phyloP scores from a whole-genome alignment of 768 basidiomycete genomes.

The Tricholoma furcatifolium region DNA sequence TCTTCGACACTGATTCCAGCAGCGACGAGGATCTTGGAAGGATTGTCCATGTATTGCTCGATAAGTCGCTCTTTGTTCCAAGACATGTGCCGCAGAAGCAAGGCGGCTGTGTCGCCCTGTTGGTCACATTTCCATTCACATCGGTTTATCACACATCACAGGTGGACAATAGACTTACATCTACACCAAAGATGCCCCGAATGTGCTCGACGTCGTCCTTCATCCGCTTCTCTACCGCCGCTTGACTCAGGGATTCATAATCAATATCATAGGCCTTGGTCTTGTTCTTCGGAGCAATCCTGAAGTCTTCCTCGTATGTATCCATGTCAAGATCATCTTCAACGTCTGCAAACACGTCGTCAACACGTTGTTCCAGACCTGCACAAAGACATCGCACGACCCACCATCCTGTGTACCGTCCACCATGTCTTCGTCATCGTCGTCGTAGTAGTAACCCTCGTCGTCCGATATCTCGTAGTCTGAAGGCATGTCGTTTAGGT shows the following conservation, averaged over 20 bases:
- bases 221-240: slow-evolving; percentile 78
- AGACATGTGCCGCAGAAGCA: slow-evolving; percentile 77
- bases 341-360: slow-evolving; percentile 9
- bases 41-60: slow-evolving; percentile 96
- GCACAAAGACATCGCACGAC: slow-evolving; percentile 37
- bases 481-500: slow-evolving; percentile 40
- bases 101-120: slow-evolving; percentile 66
- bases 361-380: slow-evolving; percentile 1
- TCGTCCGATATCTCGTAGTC: slow-evolving; percentile 75
- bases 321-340: slow-evolving; percentile 76
- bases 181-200: slow-evolving; percentile 82
- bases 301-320: slow-evolving; percentile 62
- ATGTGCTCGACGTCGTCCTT: slow-evolving; percentile 81
- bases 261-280: slow-evolving; percentile 82
- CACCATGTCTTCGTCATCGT: slow-evolving; percentile 73
- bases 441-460: slow-evolving; percentile 55
- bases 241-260: slow-evolving; percentile 72
- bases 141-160: slow-evolving; percentile 2
- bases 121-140: background rate
- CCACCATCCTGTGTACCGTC: slow-evolving; percentile 64
- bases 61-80: slow-evolving; percentile 98
- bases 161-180: slow-evolving; percentile 56
- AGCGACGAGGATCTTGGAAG: slow-evolving; percentile 62
- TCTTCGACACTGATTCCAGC: slow-evolving; percentile 65
- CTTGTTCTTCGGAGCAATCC: slow-evolving; percentile 50